Conservation (phyloP, 345 rosid species). For the Murraya paniculata region DNA sequence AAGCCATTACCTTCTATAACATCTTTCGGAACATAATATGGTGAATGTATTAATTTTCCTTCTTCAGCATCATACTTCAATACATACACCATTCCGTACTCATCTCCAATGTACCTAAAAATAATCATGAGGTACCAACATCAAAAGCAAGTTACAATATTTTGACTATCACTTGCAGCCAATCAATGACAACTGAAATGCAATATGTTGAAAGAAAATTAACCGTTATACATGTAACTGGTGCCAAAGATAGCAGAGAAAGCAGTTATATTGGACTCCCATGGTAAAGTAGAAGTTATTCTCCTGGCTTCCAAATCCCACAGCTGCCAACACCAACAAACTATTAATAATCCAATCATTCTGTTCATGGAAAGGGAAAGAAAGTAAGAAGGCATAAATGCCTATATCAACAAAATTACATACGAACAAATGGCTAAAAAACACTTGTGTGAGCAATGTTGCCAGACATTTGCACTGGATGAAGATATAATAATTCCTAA, state of each 20-base stretch:
- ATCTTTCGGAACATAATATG: conserved; percentile 65
- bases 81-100: conserved; percentile 66
- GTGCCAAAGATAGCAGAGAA: conserved; percentile 73
- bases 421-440: background rate
- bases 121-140: background rate
- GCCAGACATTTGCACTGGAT: background rate
- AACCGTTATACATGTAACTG: conserved; percentile 56
- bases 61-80: conserved; percentile 56
- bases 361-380: background rate
- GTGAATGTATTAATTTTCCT: conserved; percentile 45
- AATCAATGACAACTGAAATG: conserved; percentile 13
- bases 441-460: background rate
- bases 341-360: conserved; percentile 20
- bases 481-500: conserved; percentile 13
- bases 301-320: conserved; percentile 75
- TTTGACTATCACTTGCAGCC: background rate
- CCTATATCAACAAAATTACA: background rate
- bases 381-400: conserved; percentile 10
- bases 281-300: conserved; percentile 44
- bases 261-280: conserved; percentile 86
- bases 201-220: background rate
- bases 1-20: conserved; percentile 59
- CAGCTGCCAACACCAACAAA: conserved; percentile 48
- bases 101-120: conserved; percentile 80
- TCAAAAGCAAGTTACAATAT: conserved; percentile 1